Conservation (phyloP, 2,329 filamentous ascomycete species). For the Teratosphaeria viscida region DNA sequence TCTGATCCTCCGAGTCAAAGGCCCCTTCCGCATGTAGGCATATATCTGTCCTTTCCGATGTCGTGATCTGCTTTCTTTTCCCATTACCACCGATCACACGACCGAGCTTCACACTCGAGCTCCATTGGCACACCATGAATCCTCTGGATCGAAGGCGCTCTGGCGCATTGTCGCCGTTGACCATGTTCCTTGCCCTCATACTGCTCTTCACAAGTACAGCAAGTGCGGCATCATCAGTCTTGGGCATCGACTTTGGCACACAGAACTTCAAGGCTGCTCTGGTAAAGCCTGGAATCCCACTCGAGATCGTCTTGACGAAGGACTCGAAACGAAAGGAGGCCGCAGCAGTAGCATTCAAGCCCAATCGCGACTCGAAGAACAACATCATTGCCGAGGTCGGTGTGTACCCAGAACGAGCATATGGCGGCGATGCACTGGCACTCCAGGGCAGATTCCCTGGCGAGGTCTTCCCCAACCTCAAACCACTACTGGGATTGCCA, state of each 20-base stretch:
- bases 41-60: background rate
- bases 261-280: conserved; percentile 94
- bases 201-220: conserved; percentile 47
- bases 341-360: conserved; percentile 88
- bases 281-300: conserved; percentile 91
- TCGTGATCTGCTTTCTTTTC: background rate
- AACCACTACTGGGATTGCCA: conserved; percentile 70
- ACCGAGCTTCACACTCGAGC: background rate
- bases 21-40: background rate
- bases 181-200: conserved; percentile 28
- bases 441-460: conserved; percentile 78
- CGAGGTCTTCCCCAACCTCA: conserved; percentile 92
- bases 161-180: conserved; percentile 13
- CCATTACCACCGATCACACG: background rate
- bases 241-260: conserved; percentile 89
- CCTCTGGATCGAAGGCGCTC: conserved; percentile 17
- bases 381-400: conserved; percentile 39
- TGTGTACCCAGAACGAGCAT: conserved; percentile 73
- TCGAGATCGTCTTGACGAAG: conserved; percentile 96
- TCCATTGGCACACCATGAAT: conserved; percentile 10
- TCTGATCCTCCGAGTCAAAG: background rate
- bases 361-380: conserved; percentile 50
- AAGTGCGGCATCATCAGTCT: conserved; percentile 61
- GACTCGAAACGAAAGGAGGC: conserved; percentile 94
- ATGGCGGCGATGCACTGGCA: conserved; percentile 84